phyloP scores from a whole-genome alignment of 2,329 filamentous ascomycete genomes.

The Fusarium floridanum region DNA sequence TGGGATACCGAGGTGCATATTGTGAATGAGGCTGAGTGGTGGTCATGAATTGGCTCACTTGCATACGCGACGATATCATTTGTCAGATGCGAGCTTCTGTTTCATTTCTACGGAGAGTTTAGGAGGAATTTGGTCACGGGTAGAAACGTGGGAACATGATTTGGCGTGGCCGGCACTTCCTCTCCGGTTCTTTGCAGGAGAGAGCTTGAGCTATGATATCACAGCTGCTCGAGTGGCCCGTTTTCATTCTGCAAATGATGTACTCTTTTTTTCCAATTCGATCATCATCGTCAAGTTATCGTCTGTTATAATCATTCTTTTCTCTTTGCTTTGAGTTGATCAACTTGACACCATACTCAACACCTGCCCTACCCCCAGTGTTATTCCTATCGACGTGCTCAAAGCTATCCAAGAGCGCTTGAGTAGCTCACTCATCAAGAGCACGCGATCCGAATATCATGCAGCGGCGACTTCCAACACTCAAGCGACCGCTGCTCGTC shows the following conservation, averaged over 20 bases:
- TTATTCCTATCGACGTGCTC: not conserved
- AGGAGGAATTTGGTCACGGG: not conserved
- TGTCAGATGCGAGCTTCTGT: not conserved
- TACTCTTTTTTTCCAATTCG: not conserved
- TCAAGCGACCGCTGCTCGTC: constrained; percentile 52
- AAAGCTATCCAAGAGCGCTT: too few species aligned
- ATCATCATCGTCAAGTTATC: not conserved
- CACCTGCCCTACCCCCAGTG: not conserved
- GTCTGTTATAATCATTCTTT: constrained; percentile 2
- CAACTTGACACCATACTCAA: not conserved
- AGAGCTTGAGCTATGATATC: not conserved
- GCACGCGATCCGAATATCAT: constrained; percentile 35
- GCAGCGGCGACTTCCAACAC: constrained; percentile 51
- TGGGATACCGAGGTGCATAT: constrained; percentile 23
- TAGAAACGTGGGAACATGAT: not conserved
- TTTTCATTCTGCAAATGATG: not conserved
- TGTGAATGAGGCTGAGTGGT: constrained; percentile 6
- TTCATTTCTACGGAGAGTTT: not conserved
- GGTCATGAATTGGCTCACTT: not conserved
- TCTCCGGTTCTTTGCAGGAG: not conserved
- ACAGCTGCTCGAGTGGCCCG: not conserved
- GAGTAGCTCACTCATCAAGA: not conserved
- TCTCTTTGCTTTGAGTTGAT: not conserved
- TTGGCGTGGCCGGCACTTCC: not conserved
- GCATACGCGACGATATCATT: not conserved